Conservation (phyloP, 148 eudicot species). For the Dianthus caryophyllus region DNA sequence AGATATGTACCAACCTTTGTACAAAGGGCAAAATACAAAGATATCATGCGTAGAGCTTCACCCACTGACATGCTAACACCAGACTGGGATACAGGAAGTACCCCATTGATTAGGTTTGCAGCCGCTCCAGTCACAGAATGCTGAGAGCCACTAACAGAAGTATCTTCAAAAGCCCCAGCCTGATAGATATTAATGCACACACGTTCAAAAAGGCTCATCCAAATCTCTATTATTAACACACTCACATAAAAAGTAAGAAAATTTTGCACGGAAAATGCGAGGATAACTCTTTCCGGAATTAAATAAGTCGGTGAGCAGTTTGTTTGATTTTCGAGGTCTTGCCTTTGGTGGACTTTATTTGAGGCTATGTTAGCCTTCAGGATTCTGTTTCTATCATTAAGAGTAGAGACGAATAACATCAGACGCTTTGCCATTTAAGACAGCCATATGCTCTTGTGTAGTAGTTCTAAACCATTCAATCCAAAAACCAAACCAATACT, state of each 20-base stretch:
- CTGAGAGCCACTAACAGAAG: conserved; percentile 71
- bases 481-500: too few species aligned
- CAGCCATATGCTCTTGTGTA: too few species aligned
- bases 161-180: conserved; percentile 56
- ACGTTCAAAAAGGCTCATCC: not conserved
- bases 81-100: conserved; percentile 34
- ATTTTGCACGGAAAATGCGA: not conserved
- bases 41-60: conserved; percentile 75
- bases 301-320: not conserved
- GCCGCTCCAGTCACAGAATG: conserved; percentile 50
- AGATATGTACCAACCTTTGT: conserved; percentile 51
- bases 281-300: not conserved
- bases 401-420: too few species aligned
- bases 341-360: not conserved
- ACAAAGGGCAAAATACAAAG: conserved; percentile 90
- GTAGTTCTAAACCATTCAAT: too few species aligned
- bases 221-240: not conserved
- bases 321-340: not conserved
- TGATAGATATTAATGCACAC: conserved; percentile 20
- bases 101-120: conserved; percentile 38
- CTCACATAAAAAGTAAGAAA: not conserved
- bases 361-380: not conserved
- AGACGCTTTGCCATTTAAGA: too few species aligned
- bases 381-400: too few species aligned
- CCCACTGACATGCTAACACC: conserved; percentile 50